Conservation (phyloP, 78 protist species). For the Parvularia atlantis region DNA sequence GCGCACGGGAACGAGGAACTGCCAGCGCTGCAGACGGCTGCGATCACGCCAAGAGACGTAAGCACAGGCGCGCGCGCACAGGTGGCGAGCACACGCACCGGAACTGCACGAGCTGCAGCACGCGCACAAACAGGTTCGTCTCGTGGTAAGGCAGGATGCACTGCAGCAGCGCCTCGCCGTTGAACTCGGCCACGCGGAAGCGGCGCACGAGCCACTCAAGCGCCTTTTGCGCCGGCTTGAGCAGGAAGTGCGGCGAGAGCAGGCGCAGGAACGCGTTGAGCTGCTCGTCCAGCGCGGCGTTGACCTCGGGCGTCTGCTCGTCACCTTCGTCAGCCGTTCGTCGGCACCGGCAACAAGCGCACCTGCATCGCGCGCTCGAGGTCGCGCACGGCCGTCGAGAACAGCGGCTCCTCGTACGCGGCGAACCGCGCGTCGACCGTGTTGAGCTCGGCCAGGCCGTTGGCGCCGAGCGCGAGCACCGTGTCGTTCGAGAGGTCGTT, state of each 20-base stretch:
- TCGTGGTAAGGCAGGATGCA: constrained; percentile 56
- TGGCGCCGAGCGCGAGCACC: not conserved
- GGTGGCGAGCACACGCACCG: not conserved
- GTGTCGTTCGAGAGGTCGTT: not conserved
- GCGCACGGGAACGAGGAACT: not conserved
- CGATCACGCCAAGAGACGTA: too few relatives aligned
- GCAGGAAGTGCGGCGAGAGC: constrained; percentile 33
- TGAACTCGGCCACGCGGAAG: constrained; percentile 41
- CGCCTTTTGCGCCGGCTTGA: constrained; percentile 38
- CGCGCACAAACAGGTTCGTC: constrained; percentile 38
- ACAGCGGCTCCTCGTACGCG: constrained; percentile 4
- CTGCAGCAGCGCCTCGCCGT: constrained; percentile 20
- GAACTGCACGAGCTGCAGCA: constrained; percentile 26
- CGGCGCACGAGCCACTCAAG: constrained; percentile 58
- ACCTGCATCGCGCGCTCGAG: not conserved
- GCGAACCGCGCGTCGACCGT: not conserved
- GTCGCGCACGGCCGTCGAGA: not conserved
- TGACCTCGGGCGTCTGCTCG: constrained; percentile 32
- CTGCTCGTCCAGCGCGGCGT: constrained; percentile 19
- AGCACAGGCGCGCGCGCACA: not conserved
- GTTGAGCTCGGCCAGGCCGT: constrained; percentile 12
- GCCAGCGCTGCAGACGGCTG: too few relatives aligned
- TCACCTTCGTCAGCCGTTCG: constrained; percentile 10
- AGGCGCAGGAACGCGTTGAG: constrained; percentile 24
- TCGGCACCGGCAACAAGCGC: constrained; percentile 5